Percentiles rank a stretch among this genome's conserved stretches.
Conservation (phyloP, 1,284 basidiomycete species). For the Puccinia coronata region DNA sequence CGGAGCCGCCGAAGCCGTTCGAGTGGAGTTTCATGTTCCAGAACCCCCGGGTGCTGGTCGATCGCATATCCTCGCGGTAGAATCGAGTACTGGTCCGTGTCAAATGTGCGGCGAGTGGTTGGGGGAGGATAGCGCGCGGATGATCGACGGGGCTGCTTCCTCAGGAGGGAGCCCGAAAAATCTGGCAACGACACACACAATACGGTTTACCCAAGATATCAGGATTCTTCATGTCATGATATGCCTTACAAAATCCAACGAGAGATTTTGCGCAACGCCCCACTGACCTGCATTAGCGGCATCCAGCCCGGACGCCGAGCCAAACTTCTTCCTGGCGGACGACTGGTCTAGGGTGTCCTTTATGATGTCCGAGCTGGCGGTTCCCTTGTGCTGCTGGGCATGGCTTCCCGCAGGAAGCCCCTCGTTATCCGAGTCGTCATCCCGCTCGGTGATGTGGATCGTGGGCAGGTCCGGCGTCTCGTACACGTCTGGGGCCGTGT, state of each 20-base stretch:
- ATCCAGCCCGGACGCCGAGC: constrained; percentile 30
- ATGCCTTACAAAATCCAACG: too few relatives aligned
- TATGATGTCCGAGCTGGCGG: constrained; percentile 33
- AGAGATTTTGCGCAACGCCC: too few relatives aligned
- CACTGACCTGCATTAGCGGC: constrained; percentile 34
- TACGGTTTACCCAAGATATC: neutral
- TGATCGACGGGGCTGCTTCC: constrained; percentile 16
- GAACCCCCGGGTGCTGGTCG: constrained; percentile 45
- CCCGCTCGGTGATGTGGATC: constrained; percentile 53
- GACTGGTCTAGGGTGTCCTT: constrained; percentile 34
- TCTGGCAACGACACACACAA: constrained; percentile 2
- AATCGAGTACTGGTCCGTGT: constrained; percentile 40
- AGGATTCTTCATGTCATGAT: too few relatives aligned
- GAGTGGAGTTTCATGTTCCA: constrained; percentile 58
- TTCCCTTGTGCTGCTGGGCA: neutral
- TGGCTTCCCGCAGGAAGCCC: neutral
- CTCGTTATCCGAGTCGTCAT: constrained; percentile 47
- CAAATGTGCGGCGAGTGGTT: constrained; percentile 24
- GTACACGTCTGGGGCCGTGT: constrained; percentile 86
- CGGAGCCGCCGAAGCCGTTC: constrained; percentile 61
- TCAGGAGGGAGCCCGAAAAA: constrained; percentile 45
- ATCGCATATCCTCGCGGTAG: constrained; percentile 35
- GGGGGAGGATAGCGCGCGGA: constrained; percentile 42
- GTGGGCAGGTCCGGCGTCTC: constrained; percentile 80
- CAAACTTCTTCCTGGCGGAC: constrained; percentile 33